Percentiles rank a stretch among this genome's conserved stretches.
Conservation (phyloP, 108 stramenopile species). For the Parietichytrium sp. region DNA sequence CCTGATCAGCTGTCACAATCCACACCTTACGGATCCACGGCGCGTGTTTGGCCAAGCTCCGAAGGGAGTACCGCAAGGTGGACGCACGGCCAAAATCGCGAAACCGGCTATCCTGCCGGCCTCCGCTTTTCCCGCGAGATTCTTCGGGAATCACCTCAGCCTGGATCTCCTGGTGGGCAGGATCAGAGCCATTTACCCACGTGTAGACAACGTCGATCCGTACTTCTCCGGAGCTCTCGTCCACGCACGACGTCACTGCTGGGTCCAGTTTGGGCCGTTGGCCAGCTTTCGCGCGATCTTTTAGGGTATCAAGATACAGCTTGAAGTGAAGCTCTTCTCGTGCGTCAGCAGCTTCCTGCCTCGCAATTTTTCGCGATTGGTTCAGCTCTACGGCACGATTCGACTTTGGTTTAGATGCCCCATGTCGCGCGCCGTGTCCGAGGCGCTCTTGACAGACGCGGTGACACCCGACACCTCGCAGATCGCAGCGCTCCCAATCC, state of each 20-base stretch:
- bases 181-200: constrained; percentile 35
- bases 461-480: not conserved
- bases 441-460: constrained; percentile 1
- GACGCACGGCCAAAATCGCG: not conserved
- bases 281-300: too few species aligned
- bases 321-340: too few species aligned
- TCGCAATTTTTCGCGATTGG: too few species aligned
- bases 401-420: too few species aligned
- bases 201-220: constrained; percentile 6
- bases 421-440: too few species aligned
- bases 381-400: too few species aligned
- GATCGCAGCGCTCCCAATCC: constrained; percentile 24
- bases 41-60: not conserved
- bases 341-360: too few species aligned
- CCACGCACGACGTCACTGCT: too few species aligned
- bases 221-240: too few species aligned
- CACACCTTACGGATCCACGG: not conserved
- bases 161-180: not conserved
- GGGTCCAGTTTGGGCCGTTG: too few species aligned
- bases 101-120: not conserved
- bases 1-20: not conserved
- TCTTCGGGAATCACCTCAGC: not conserved
- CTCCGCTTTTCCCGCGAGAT: not conserved
- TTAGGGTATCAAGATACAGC: too few species aligned
- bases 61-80: not conserved